These are phyloP conservation scores for Paraurostyla sp. DNA, from an alignment of 73 alveolate species.

Conservation along the genomic window DNA sequence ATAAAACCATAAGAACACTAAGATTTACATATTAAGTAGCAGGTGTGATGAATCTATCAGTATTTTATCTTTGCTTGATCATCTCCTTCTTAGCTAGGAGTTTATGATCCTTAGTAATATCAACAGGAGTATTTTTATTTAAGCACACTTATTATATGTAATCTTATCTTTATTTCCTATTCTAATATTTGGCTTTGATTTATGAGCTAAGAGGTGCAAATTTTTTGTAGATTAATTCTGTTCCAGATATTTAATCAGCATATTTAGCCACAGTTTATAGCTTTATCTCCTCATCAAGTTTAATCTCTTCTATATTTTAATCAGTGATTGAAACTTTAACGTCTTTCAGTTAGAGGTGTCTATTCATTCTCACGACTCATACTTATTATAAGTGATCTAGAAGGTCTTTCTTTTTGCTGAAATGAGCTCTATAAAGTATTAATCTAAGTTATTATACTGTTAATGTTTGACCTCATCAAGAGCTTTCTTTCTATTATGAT, in stretches of 20 bases:
- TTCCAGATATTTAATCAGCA: neutral
- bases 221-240: neutral
- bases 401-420: slow-evolving; percentile 23
- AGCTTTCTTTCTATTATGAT: neutral
- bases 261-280: neutral
- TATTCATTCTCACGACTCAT: neutral
- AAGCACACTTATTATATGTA: neutral
- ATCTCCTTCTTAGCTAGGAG: neutral
- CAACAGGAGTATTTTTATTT: neutral
- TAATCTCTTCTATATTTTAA: neutral
- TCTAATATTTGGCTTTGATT: neutral
- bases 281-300: slow-evolving; percentile 9
- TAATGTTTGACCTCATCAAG: neutral
- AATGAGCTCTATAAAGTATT: slow-evolving; percentile 22
- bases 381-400: neutral
- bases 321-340: neutral
- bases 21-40: slow-evolving; percentile 55
- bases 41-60: slow-evolving; percentile 43
- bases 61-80: neutral
- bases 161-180: neutral
- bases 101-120: neutral
- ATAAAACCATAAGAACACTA: neutral
- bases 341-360: neutral
- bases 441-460: neutral
- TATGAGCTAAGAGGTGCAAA: neutral